Evolutionary conservation across 352 stramenopile species (phyloP).

Genomic region (Globisporangium mamillatum): DNA sequence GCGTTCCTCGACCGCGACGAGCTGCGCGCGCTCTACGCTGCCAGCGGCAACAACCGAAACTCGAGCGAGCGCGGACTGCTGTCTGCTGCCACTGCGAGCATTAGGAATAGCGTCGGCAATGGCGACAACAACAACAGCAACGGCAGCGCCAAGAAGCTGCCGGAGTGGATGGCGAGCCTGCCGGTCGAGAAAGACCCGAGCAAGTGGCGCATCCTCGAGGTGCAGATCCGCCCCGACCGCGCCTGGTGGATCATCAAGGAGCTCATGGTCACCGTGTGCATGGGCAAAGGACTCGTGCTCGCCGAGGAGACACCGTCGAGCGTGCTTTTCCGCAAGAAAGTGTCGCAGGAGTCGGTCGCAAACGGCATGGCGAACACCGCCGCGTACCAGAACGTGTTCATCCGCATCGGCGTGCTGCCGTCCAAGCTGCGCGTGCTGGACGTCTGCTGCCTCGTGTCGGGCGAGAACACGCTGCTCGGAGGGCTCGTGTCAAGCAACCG

Average conservation of each 20-base stretch:
- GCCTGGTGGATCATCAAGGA: slow-evolving; percentile 78
- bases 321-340: slow-evolving; percentile 73
- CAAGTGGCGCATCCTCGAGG: slow-evolving; percentile 68
- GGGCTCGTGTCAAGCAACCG: slow-evolving; percentile 45
- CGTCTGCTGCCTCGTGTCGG: slow-evolving; percentile 58
- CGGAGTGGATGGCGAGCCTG: slow-evolving; percentile 54
- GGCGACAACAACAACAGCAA: too few relatives aligned
- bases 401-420: slow-evolving; percentile 65
- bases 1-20: slow-evolving; percentile 37
- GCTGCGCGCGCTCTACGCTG: slow-evolving; percentile 28
- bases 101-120: slow-evolving; percentile 7
- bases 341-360: slow-evolving; percentile 54
- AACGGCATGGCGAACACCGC: slow-evolving; percentile 60
- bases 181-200: slow-evolving; percentile 60
- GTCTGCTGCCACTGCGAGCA: slow-evolving; percentile 8
- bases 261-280: slow-evolving; percentile 75
- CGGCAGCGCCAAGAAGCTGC: slow-evolving; percentile 18
- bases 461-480: slow-evolving; percentile 65
- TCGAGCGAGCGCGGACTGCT: background rate
- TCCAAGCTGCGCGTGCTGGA: slow-evolving; percentile 77
- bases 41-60: background rate
- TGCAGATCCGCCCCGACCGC: slow-evolving; percentile 67
- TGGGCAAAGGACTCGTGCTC: slow-evolving; percentile 67
- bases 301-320: slow-evolving; percentile 47
- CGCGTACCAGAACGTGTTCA: slow-evolving; percentile 75